Percentiles rank a stretch among this genome's conserved stretches.
phyloP scores from a whole-genome alignment of 148 eudicot species.

The Vaccinium darrowii region DNA sequence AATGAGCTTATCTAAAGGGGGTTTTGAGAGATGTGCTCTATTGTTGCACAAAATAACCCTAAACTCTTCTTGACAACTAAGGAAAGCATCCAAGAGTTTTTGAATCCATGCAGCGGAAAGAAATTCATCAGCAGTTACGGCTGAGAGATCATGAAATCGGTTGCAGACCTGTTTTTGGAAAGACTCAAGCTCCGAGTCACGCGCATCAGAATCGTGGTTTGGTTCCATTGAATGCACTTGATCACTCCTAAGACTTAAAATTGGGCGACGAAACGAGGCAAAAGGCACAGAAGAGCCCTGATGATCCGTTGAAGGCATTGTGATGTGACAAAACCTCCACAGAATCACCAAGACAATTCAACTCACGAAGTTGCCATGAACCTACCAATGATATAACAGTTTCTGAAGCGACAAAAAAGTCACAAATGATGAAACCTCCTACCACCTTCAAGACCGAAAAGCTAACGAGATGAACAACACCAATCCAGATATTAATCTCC shows the following conservation, averaged over 20 bases:
- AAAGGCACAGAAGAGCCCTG: conserved; percentile 41
- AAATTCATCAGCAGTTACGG: conserved; percentile 44
- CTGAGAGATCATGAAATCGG: conserved; percentile 43
- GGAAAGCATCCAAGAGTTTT: conserved; percentile 45
- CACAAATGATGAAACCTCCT: background rate
- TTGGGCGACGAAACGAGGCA: conserved; percentile 48
- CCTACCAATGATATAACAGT: background rate
- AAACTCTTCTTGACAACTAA: conserved; percentile 55
- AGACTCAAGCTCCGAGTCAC: conserved; percentile 27
- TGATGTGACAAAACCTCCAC: conserved; percentile 21
- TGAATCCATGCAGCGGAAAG: conserved; percentile 56
- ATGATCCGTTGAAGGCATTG: conserved; percentile 48
- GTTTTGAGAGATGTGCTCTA: conserved; percentile 32
- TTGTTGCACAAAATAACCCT: conserved; percentile 38
- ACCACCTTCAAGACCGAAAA: background rate
- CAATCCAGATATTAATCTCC: background rate
- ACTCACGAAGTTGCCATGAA: conserved; percentile 16
- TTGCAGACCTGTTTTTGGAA: conserved; percentile 39
- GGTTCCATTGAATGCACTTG: conserved; percentile 48
- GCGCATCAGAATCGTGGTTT: conserved; percentile 28
- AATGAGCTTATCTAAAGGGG: conserved; percentile 46
- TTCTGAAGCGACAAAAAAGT: background rate
- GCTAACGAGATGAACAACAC: background rate
- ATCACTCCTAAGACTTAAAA: conserved; percentile 33
- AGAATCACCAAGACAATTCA: conserved; percentile 27